These are phyloP conservation scores for Scutellospora calospora DNA, from an alignment of 371 early-diverging fungal genomes.

Conservation along the genomic window DNA sequence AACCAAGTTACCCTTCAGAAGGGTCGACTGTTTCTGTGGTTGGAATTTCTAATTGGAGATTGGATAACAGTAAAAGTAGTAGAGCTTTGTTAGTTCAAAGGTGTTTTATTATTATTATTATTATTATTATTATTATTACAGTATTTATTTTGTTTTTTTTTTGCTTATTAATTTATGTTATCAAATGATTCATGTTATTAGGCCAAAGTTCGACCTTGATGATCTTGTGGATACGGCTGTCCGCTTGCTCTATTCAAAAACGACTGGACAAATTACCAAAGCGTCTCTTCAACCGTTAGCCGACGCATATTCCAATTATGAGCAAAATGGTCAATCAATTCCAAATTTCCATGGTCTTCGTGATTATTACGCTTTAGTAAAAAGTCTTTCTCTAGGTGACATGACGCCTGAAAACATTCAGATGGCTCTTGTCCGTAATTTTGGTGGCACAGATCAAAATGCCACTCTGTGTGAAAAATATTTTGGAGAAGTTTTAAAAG, in stretches of 20 bases:
- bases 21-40: slow-evolving; percentile 37
- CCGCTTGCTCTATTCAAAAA: not conserved
- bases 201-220: slow-evolving; percentile 19
- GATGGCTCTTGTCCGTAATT: slow-evolving; percentile 41
- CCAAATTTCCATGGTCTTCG: slow-evolving; percentile 43
- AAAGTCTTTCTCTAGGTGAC: slow-evolving; percentile 7
- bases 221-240: slow-evolving; percentile 38
- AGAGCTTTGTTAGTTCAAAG: slow-evolving; percentile 43
- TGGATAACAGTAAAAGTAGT: slow-evolving; percentile 45
- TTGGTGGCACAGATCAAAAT: slow-evolving; percentile 40
- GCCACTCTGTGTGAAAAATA: slow-evolving; percentile 4
- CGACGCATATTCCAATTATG: slow-evolving; percentile 29
- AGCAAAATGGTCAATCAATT: slow-evolving; percentile 30
- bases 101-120: no score
- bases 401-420: slow-evolving; percentile 32
- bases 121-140: no score
- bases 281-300: not conserved
- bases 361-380: slow-evolving; percentile 43
- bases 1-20: slow-evolving; percentile 41
- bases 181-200: not conserved
- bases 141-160: no score
- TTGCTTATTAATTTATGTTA: not conserved
- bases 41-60: slow-evolving; percentile 45
- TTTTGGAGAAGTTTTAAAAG: slow-evolving; percentile 29
- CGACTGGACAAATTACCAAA: not conserved